A percentile compares a stretch with the other conserved stretches of the same genome.
phyloP scores from a whole-genome alignment of 1,284 basidiomycete genomes.

The Cutaneotrichosporon sp. region DNA sequence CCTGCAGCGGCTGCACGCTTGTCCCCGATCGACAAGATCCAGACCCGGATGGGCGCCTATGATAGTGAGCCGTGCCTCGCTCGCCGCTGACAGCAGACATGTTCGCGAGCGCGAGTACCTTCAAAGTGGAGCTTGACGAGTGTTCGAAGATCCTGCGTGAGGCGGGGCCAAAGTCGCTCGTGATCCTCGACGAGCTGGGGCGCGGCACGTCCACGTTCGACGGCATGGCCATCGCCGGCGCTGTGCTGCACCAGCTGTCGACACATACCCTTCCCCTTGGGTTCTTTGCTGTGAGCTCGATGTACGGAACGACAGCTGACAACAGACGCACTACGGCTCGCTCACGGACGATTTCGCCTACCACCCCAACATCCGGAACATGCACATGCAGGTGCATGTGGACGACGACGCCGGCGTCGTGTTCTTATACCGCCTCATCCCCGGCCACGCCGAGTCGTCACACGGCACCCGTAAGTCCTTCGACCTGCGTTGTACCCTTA shows the following conservation, averaged over 20 bases:
- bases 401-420: conserved; percentile 86
- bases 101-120: conserved; percentile 90
- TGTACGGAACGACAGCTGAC: background rate
- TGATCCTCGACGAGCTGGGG: conserved; percentile 92
- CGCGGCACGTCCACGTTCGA: conserved; percentile 62
- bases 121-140: conserved; percentile 94
- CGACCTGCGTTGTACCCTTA: no score
- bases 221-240: conserved; percentile 92
- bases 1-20: conserved; percentile 78
- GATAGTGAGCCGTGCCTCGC: conserved; percentile 54
- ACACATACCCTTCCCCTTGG: conserved; percentile 78
- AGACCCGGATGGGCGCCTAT: conserved; percentile 97
- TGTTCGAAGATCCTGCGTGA: conserved; percentile 87
- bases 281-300: conserved; percentile 50
- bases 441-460: conserved; percentile 81
- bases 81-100: conserved; percentile 54
- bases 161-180: conserved; percentile 83
- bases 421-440: conserved; percentile 88
- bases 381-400: conserved; percentile 90
- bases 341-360: conserved; percentile 57
- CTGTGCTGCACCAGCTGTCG: conserved; percentile 86
- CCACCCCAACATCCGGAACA: conserved; percentile 85
- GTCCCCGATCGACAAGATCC: conserved; percentile 85
- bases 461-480: conserved; percentile 66
- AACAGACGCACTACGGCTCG: conserved; percentile 49